phyloP scores from a whole-genome alignment of 2,329 filamentous ascomycete species.

The Dendrostoma leiphaemia region DNA sequence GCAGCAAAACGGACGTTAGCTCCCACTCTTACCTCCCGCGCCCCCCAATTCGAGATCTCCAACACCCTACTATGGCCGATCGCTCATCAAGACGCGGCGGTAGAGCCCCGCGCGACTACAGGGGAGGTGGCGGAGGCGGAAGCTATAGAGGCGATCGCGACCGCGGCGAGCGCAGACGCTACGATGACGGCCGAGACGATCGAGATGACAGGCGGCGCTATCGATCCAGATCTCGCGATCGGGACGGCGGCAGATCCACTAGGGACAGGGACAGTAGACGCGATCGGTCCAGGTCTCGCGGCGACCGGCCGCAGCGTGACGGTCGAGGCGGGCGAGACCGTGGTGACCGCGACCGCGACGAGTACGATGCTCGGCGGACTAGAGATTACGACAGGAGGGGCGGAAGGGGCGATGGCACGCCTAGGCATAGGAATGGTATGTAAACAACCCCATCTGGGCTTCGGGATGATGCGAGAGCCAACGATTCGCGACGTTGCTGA shows the following conservation, averaged over 20 bases:
- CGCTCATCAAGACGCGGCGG: constrained; percentile 11
- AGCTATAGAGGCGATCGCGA: constrained; percentile 29
- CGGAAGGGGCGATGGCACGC: constrained; percentile 10
- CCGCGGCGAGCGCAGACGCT: constrained; percentile 34
- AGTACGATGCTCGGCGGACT: constrained; percentile 8
- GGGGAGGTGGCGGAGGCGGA: constrained; percentile 11
- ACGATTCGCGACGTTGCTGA: neutral
- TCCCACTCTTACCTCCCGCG: too few species aligned
- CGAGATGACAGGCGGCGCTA: constrained; percentile 2
- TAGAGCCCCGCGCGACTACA: constrained; percentile 27
- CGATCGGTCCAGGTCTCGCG: constrained; percentile 10
- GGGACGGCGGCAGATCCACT: constrained; percentile 20
- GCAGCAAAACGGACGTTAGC: too few species aligned
- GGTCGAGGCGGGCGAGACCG: constrained; percentile 8
- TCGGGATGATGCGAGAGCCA: too few species aligned
- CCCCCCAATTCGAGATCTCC: too few species aligned
- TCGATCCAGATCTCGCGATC: constrained; percentile 20
- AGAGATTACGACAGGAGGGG: constrained; percentile 10
- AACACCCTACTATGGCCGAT: constrained; percentile 4
- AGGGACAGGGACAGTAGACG: constrained; percentile 32
- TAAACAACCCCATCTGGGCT: neutral
- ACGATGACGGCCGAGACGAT: constrained; percentile 24
- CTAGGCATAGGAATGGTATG: constrained; percentile 14
- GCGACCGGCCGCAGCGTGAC: constrained; percentile 29
- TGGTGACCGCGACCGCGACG: constrained; percentile 5